phyloP scores from a whole-genome alignment of 1,139 yeast genomes.

The Taphrina betulina region DNA sequence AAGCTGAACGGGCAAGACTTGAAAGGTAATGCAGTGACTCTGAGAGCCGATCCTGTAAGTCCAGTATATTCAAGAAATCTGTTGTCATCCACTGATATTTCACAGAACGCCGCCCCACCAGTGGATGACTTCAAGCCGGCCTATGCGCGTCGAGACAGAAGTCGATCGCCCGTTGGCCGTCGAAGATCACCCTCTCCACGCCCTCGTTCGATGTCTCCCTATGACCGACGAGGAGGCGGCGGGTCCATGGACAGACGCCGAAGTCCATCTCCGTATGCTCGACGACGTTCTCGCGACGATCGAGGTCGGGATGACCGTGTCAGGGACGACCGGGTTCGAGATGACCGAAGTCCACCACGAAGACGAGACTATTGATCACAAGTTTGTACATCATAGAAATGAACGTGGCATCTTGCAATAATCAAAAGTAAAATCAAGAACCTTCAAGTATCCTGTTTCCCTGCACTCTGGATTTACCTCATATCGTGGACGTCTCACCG shows the following conservation, averaged over 20 bases:
- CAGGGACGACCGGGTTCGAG: too few species aligned
- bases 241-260: constrained; percentile 13
- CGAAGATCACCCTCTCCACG: constrained; percentile 24
- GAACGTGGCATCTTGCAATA: too few species aligned
- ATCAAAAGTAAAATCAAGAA: too few species aligned
- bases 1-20: constrained; percentile 39
- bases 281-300: constrained; percentile 32
- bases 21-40: constrained; percentile 39
- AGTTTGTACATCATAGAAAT: too few species aligned
- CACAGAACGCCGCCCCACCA: constrained; percentile 25
- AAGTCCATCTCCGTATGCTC: constrained; percentile 28
- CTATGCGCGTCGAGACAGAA: constrained; percentile 28
- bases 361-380: constrained; percentile 28
- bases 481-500: too few species aligned
- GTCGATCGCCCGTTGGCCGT: constrained; percentile 28
- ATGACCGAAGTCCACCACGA: constrained; percentile 33
- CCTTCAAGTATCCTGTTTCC: too few species aligned
- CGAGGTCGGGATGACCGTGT: too few species aligned
- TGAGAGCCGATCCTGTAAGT: constrained; percentile 40
- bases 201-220: too few species aligned
- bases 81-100: not conserved
- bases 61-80: not conserved
- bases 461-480: too few species aligned
- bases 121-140: constrained; percentile 37
- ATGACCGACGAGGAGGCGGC: too few species aligned